phyloP scores from a whole-genome alignment of 352 stramenopile genomes.

The Phytophthora foliorum region DNA sequence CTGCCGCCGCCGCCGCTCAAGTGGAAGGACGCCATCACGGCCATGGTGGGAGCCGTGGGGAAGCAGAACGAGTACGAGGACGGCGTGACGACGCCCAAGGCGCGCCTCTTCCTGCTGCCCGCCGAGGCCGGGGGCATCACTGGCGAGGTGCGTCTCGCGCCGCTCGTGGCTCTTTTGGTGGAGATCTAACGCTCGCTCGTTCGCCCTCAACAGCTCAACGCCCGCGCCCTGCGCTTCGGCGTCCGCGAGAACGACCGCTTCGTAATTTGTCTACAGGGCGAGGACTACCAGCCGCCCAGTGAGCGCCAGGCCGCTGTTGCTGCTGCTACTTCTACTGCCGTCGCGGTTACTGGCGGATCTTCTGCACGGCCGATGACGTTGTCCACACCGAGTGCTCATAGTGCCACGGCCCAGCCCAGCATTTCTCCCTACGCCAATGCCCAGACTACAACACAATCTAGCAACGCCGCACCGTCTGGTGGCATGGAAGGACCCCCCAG shows the following conservation, averaged over 20 bases:
- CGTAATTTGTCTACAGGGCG: conserved; percentile 71
- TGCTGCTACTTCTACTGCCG: neutral
- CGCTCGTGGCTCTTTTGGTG: neutral
- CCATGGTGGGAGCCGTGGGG: conserved; percentile 70
- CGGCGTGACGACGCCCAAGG: conserved; percentile 46
- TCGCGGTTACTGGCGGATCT: conserved; percentile 6
- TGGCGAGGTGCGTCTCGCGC: conserved; percentile 53
- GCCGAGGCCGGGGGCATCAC: conserved; percentile 66
- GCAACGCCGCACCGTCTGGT: conserved; percentile 21
- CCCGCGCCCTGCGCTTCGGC: conserved; percentile 75
- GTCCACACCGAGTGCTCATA: conserved; percentile 33
- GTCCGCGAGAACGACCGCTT: conserved; percentile 85
- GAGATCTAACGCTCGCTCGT: conserved; percentile 20
- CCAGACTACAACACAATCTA: conserved; percentile 12
- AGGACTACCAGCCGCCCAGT: conserved; percentile 69
- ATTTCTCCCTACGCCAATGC: conserved; percentile 39
- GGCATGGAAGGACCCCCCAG: conserved; percentile 25
- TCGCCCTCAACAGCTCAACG: conserved; percentile 59
- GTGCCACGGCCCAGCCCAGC: conserved; percentile 20
- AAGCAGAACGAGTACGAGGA: conserved; percentile 62
- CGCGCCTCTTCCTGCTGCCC: conserved; percentile 73
- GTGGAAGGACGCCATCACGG: conserved; percentile 66
- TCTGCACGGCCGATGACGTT: conserved; percentile 26
- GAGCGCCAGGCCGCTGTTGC: conserved; percentile 13
- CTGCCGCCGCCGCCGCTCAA: conserved; percentile 73